Evolutionary conservation across 2,329 filamentous ascomycete species (phyloP).

Genomic region (Rutstroemia sp.): DNA sequence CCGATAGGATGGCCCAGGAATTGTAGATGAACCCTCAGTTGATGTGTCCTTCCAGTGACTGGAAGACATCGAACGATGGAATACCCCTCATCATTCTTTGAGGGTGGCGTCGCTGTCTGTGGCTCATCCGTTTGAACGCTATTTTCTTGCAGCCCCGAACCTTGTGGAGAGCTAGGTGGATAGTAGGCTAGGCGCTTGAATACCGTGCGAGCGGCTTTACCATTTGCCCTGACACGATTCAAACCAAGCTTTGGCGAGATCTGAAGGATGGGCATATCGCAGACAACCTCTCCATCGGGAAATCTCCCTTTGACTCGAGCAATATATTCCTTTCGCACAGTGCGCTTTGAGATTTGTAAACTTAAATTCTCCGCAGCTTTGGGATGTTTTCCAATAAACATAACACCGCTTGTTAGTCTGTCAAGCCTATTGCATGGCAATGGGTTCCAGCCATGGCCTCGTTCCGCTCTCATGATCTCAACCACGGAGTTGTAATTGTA

Average conservation of each 20-base stretch:
- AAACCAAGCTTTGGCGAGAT: slow-evolving; percentile 93
- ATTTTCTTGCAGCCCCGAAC: slow-evolving; percentile 13
- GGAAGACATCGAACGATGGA: slow-evolving; percentile 92
- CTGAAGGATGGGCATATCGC: slow-evolving; percentile 86
- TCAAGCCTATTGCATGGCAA: slow-evolving; percentile 88
- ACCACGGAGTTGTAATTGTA: slow-evolving; percentile 95
- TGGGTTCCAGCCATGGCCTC: slow-evolving; percentile 46
- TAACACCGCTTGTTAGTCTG: slow-evolving; percentile 87
- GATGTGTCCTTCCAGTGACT: slow-evolving; percentile 88
- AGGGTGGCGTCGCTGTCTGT: slow-evolving; percentile 28
- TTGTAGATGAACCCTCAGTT: slow-evolving; percentile 90
- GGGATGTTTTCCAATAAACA: slow-evolving; percentile 91
- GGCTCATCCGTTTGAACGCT: slow-evolving; percentile 2
- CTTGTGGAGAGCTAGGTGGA: slow-evolving; percentile 39
- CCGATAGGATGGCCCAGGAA: slow-evolving; percentile 91
- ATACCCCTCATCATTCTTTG: slow-evolving; percentile 64
- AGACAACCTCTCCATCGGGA: slow-evolving; percentile 83
- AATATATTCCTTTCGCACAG: slow-evolving; percentile 91
- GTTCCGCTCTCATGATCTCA: slow-evolving; percentile 83
- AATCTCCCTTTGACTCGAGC: slow-evolving; percentile 88
- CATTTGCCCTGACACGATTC: slow-evolving; percentile 88
- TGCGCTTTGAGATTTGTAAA: slow-evolving; percentile 68
- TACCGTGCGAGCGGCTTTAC: slow-evolving; percentile 82
- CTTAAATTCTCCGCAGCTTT: slow-evolving; percentile 72
- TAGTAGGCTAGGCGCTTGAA: slow-evolving; percentile 94